These are phyloP conservation scores for Russula earlei DNA, from an alignment of 768 basidiomycete genomes.

Conservation along the genomic window DNA sequence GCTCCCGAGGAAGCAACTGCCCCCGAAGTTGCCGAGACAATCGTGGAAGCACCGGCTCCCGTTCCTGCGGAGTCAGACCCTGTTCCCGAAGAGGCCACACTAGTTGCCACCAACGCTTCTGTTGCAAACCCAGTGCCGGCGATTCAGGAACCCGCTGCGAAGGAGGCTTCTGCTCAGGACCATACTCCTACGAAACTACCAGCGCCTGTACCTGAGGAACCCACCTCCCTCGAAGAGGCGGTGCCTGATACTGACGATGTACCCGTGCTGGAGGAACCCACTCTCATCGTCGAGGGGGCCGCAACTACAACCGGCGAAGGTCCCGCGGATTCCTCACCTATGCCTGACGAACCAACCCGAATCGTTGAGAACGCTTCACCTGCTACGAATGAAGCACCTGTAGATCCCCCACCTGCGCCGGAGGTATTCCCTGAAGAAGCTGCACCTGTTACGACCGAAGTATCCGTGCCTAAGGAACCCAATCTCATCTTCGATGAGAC, in stretches of 20 bases:
- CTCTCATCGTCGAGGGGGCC: background rate
- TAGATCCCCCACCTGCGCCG: no score
- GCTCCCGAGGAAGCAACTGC: background rate
- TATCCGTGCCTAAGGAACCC: no score
- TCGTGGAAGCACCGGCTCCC: no score
- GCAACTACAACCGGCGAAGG: background rate
- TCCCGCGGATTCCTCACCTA: no score
- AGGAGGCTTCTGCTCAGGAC: background rate
- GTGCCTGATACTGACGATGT: background rate
- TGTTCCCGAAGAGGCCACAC: background rate
- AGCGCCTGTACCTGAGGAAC: background rate
- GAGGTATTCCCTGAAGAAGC: no score
- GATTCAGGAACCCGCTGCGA: no score
- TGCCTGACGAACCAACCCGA: background rate
- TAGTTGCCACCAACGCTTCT: no score
- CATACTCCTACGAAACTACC: background rate
- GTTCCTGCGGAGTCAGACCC: background rate
- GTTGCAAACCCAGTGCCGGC: no score
- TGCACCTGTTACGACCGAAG: no score
- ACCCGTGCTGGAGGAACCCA: background rate
- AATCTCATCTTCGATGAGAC: no score
- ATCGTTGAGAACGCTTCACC: background rate
- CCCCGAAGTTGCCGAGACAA: no score
- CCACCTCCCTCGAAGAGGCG: background rate
- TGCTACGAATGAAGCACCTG: background rate